Conservation (phyloP, 83 land plant genomes). For the Picea engelmannii region DNA sequence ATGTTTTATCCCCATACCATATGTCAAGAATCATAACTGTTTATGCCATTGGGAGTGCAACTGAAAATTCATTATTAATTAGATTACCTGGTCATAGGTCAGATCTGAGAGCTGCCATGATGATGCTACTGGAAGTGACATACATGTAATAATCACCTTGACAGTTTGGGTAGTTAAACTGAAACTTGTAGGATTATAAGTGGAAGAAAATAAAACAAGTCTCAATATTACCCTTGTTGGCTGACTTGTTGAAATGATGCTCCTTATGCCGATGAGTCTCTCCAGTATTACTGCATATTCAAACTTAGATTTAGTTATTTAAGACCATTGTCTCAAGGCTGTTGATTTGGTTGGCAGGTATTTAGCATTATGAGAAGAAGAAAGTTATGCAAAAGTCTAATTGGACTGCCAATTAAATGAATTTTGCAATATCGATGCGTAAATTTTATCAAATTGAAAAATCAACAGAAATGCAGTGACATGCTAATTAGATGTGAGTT, state of each 20-base stretch:
- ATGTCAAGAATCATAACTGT: background rate
- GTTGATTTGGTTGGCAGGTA: background rate
- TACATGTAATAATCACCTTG: background rate
- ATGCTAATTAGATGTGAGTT: too few species aligned
- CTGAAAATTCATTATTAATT: background rate
- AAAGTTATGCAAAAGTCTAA: background rate
- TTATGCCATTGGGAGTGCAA: background rate
- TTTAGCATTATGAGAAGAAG: background rate
- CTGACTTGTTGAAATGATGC: background rate
- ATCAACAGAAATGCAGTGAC: too few species aligned
- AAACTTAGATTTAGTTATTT: background rate
- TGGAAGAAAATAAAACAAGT: background rate
- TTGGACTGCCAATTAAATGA: background rate
- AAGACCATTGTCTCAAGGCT: background rate
- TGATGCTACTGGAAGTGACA: background rate
- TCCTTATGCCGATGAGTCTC: background rate
- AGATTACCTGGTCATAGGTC: background rate
- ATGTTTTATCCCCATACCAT: too few species aligned
- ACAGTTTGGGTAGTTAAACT: background rate
- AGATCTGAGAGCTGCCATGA: background rate
- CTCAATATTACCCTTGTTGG: background rate
- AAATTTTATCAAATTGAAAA: background rate
- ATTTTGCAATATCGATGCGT: background rate
- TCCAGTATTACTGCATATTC: background rate
- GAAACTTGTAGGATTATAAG: background rate